A percentile compares a stretch with the other conserved stretches of the same genome.
Evolutionary conservation across 257 asterid genomes (phyloP).

Genomic region (Voacanga thouarsii): DNA sequence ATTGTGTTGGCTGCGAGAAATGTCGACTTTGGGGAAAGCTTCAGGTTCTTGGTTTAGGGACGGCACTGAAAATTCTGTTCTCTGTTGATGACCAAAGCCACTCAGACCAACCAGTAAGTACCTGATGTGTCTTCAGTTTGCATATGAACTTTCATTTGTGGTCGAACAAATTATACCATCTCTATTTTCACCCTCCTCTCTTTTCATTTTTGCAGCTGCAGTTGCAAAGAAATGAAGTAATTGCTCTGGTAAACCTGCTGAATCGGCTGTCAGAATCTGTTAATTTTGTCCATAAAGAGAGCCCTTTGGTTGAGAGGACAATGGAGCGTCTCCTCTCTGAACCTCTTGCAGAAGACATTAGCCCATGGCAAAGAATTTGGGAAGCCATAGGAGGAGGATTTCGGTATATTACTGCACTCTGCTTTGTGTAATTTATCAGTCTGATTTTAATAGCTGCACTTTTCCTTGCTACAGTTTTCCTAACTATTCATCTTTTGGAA

Average conservation of each 20-base stretch:
- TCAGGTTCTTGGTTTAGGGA: constrained; percentile 96
- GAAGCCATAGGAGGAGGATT: constrained; percentile 27
- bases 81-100: constrained; percentile 58
- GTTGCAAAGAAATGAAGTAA: constrained; percentile 90
- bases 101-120: constrained; percentile 59
- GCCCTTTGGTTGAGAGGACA: constrained; percentile 53
- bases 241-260: constrained; percentile 83
- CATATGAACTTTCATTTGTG: neutral
- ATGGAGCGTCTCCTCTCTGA: constrained; percentile 44
- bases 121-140: constrained; percentile 10
- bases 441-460: neutral
- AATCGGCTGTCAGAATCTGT: constrained; percentile 84
- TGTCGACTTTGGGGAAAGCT: constrained; percentile 98
- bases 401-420: constrained; percentile 31
- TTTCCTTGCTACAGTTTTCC: neutral
- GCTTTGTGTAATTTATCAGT: neutral
- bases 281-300: constrained; percentile 63
- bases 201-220: constrained; percentile 47
- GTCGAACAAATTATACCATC: neutral
- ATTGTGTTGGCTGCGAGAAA: constrained; percentile 95
- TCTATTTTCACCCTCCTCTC: neutral
- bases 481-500: neutral
- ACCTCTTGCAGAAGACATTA: constrained; percentile 29
- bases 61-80: constrained; percentile 87
- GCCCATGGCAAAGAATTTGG: constrained; percentile 41